phyloP scores from a whole-genome alignment of 306 rosid genomes.

The Vachellia collinsii region DNA sequence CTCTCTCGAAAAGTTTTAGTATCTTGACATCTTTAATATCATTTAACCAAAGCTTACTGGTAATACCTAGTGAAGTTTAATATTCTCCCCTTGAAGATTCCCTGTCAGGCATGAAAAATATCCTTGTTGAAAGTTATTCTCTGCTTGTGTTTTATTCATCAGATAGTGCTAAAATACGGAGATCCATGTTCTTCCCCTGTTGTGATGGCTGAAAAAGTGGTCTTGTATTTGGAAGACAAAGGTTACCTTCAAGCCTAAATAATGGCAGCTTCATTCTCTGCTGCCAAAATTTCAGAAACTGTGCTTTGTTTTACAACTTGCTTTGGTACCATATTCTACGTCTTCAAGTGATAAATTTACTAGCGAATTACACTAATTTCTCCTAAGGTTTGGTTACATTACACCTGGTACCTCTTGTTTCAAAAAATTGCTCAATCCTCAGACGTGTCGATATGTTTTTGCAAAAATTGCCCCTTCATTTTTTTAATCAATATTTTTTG shows the following conservation, averaged over 20 bases:
- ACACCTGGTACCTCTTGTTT: background rate
- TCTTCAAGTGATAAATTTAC: background rate
- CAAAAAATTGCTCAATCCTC: background rate
- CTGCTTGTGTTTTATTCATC: conserved; percentile 8
- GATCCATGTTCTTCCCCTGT: conserved; percentile 56
- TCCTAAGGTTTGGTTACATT: background rate
- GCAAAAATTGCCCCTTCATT: background rate
- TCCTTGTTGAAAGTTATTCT: background rate
- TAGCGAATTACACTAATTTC: background rate
- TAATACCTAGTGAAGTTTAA: background rate
- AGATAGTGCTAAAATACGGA: conserved; percentile 59
- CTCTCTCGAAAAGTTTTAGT: background rate
- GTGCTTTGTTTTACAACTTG: background rate
- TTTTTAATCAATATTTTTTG: background rate
- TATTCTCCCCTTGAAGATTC: conserved; percentile 1
- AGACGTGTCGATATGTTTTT: background rate
- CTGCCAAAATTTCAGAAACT: background rate
- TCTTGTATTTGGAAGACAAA: conserved; percentile 57
- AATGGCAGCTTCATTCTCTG: conserved; percentile 14
- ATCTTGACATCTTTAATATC: background rate
- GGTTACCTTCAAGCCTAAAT: conserved; percentile 59
- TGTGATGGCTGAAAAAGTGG: conserved; percentile 71
- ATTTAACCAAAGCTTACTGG: background rate
- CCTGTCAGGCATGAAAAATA: background rate
- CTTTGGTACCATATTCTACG: conserved; percentile 11